Conservation (phyloP, 495 filamentous ascomycete species). For the Staphylotrichum longicolle region DNA sequence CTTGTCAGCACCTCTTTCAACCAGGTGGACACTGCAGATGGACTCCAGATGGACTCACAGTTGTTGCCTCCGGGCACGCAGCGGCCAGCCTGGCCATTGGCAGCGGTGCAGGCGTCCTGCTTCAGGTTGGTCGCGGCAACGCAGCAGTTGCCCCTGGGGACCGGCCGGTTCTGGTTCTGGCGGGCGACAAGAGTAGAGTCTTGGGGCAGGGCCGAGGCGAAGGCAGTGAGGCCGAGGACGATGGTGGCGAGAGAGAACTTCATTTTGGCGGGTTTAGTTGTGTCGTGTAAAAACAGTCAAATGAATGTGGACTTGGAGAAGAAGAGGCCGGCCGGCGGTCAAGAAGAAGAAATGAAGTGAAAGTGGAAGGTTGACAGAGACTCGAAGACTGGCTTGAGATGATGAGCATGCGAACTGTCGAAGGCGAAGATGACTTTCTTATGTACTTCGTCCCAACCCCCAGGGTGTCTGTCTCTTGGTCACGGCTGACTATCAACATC, state of each 20-base stretch:
- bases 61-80: constrained; percentile 32
- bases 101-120: constrained; percentile 34
- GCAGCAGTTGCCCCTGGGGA: constrained; percentile 34
- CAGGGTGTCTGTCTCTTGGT: neutral
- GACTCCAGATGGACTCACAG: constrained; percentile 20
- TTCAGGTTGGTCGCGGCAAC: constrained; percentile 34
- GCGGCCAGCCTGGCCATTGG: constrained; percentile 29
- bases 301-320: neutral
- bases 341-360: constrained; percentile 12
- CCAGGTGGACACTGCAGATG: no score
- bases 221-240: constrained; percentile 25
- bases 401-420: neutral
- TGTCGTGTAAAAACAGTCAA: neutral
- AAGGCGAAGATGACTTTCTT: neutral
- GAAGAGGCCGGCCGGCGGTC: constrained; percentile 20
- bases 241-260: constrained; percentile 26
- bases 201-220: constrained; percentile 21
- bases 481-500: neutral
- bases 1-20: neutral
- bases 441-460: neutral
- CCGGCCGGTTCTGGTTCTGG: constrained; percentile 34
- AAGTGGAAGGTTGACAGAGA: neutral
- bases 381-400: constrained; percentile 23
- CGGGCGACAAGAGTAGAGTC: constrained; percentile 21
- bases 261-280: constrained; percentile 19